Evolutionary conservation across 2,329 filamentous ascomycete species (phyloP), one percentile per base, ranked within the genome.

Genomic region (Alternaria gaisen): DNA sequence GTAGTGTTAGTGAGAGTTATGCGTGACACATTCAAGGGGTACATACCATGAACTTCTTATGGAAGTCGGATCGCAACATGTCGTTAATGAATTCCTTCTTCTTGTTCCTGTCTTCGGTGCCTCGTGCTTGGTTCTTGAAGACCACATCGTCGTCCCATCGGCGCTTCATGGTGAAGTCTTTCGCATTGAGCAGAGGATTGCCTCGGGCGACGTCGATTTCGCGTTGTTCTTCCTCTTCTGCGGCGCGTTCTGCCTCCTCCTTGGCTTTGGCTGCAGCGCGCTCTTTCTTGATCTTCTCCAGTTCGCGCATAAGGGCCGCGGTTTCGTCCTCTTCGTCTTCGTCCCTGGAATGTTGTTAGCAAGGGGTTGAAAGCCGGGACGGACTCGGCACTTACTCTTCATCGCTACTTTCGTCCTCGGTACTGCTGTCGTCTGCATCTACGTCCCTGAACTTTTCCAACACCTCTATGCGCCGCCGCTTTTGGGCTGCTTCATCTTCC

Each of bases 71-170:
- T 64, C 94, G 89, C 65, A 98, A 82, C 74, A 97, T 84, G 80
- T 98, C 93, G 77, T 99, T 99, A 79, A 99, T 94, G 81, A 99
- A 99, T 80, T 97, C 94, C 83, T 94, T 96, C 83, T 91, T 93
- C 83, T 91, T 93, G 65, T 90, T 89, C 83, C 90, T 94, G 65
- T 97, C 93, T 75, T 98, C 94, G 0, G 94, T 97, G 9, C 94
- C 95, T 60, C 95, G 87, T 34, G 94, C 95, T 82, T 99, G 95
- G 79, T 99, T 99, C 84, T 97, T 98, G 83, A 99, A 99, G 3
- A 99, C 94, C 12, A 99, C 95, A 77, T 99, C 95, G 72, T 99
- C 95, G 71, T 99, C 95, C 95, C 95, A 99, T 70, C 94, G 84
- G 69, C 92, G 84, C 85, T 97, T 97, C 74, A 97, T 90, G 60